Base-by-base conservation (phyloP, 2,329 filamentous ascomycete genomes). In the Aureobasidium sp. region DNA sequence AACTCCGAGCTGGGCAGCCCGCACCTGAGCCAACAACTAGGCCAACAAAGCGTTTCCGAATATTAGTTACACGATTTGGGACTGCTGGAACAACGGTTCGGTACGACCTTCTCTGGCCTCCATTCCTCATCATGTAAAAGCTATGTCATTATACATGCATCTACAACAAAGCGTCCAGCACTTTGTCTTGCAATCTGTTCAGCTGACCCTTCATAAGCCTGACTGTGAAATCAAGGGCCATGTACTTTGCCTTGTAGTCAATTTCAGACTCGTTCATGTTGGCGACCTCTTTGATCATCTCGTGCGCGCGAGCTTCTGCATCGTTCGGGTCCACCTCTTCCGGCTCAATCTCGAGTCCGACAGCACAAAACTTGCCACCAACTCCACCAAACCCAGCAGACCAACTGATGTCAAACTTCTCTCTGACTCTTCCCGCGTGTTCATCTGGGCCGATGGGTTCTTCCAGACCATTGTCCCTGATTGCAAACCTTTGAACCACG, bases 341-440 rank as follows among this genome's bases (percentile, higher is more conserved):
- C 17, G 36, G 47, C 23, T 63, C 65, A 36, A 69, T 23, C 34
- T 66, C 64, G 2, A 80, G 59, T 0, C 76, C 76, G 55, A 77
- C 77, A 15, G 77, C 71, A 23, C 70, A 70, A 69, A 79, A 80
- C 52, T 75, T 72, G 0, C 77, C 78, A 0, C 67, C 71, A 37
- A 78, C 68, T 0, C 72, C 72, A 2, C 76, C 77, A 65, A 79
- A 74, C 1, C 70, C 69, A 2, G 76, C 71, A 2, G 68, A 72
- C 71, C 79, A 80, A 32, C 67, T 73, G 1, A 81, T 68, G 59
- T 80, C 78, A 58, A 76, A 80, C 0, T 75, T 72, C 56, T 77
- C 74, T 34, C 71, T 70, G 20, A 76, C 67, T 34, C 55, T 52
- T 0, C 74, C 73, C 12, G 75, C 72, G 2, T 72, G 68, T 41